phyloP scores from a whole-genome alignment of 768 basidiomycete species.

The Kwoniella europaea region DNA sequence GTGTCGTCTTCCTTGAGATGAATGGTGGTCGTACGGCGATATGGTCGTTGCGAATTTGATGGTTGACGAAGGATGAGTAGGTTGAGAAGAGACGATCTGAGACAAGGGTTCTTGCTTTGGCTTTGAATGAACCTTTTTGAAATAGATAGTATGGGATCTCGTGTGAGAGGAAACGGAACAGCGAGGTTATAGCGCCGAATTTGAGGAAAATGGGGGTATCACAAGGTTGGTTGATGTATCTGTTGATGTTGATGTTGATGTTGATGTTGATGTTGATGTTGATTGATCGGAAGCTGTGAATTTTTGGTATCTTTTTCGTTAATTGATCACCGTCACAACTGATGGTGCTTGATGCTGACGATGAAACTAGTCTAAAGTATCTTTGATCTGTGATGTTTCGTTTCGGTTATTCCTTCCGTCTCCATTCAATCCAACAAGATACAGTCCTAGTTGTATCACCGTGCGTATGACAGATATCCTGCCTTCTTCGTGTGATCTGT shows the following conservation, averaged over 20 bases:
- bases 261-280: not conserved
- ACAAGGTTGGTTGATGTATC: conserved; percentile 1
- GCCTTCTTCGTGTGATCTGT: not conserved
- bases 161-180: not conserved
- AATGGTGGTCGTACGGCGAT: not conserved
- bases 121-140: not conserved
- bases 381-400: not conserved
- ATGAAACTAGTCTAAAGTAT: not conserved
- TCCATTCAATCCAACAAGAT: not conserved
- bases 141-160: not conserved
- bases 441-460: not conserved
- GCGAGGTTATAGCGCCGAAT: not conserved
- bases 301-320: not conserved
- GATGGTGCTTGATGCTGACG: not conserved
- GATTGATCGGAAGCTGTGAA: conserved; percentile 6
- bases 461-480: not conserved
- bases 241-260: not conserved
- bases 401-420: not conserved
- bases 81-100: not conserved
- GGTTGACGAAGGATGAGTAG: conserved; percentile 4
- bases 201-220: not conserved
- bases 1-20: not conserved
- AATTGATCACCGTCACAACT: not conserved
- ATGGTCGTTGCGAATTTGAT: conserved; percentile 3
- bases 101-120: conserved; percentile 6